Evolutionary conservation across 176 grass and related monocot genomes (phyloP).

Genomic region (Oryza rufipogon): DNA sequence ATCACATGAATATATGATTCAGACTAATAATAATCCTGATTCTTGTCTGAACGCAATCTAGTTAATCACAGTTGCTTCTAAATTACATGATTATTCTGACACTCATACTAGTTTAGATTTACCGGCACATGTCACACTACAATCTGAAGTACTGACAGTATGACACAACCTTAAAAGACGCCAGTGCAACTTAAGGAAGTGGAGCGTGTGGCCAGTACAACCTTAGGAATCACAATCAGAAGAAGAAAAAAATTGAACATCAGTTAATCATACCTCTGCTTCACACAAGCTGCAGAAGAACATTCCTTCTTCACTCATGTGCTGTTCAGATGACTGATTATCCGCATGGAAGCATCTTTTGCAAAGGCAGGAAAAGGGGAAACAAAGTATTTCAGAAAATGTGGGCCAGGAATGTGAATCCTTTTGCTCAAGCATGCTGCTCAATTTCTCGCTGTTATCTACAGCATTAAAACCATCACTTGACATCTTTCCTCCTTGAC

Average conservation of each 20-base stretch:
- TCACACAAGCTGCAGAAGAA: constrained; percentile 97
- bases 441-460: constrained; percentile 51
- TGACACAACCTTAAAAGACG: background rate
- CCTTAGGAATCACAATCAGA: background rate
- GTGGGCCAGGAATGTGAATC: constrained; percentile 49
- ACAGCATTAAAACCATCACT: constrained; percentile 41
- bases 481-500: constrained; percentile 39
- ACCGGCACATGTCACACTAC: background rate
- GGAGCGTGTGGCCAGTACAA: background rate
- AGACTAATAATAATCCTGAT: background rate
- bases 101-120: background rate
- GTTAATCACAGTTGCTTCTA: background rate
- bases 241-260: background rate
- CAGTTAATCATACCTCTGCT: constrained; percentile 68
- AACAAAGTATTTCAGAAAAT: constrained; percentile 49
- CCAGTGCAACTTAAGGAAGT: background rate
- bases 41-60: background rate
- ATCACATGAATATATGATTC: constrained; percentile 13
- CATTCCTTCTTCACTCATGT: constrained; percentile 83
- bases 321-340: constrained; percentile 62
- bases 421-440: constrained; percentile 53
- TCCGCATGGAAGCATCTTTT: constrained; percentile 49
- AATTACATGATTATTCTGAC: constrained; percentile 22
- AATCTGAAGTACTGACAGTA: background rate
- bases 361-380: constrained; percentile 56